These are phyloP conservation scores for Populus hybrid DNA, from an alignment of 441 rosid species.

Conservation along the genomic window DNA sequence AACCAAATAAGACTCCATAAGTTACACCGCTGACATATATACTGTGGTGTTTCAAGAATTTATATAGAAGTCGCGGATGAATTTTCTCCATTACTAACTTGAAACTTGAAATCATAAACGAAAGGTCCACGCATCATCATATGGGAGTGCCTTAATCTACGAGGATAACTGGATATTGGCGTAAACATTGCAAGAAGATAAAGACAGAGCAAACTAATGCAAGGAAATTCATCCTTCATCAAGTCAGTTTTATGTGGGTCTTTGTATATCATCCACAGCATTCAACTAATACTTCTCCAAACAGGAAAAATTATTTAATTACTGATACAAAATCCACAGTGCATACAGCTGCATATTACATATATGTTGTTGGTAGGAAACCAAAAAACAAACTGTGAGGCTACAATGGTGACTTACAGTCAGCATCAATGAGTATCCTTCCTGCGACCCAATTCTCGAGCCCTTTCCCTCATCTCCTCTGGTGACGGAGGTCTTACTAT, in stretches of 20 bases:
- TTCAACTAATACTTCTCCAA: not conserved
- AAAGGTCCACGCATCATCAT: no score
- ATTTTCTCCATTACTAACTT: no score
- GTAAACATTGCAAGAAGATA: not conserved
- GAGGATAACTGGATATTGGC: no score
- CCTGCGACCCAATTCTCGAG: constrained; percentile 72
- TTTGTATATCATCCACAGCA: not conserved
- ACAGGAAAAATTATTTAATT: constrained; percentile 14
- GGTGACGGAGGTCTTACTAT: constrained; percentile 76
- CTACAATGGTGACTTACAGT: constrained; percentile 19
- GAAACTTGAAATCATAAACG: no score
- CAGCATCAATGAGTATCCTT: constrained; percentile 33
- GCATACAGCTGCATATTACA: constrained; percentile 8
- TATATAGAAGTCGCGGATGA: no score
- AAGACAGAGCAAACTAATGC: not conserved
- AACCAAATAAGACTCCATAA: no score
- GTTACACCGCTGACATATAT: no score
- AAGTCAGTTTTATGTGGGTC: not conserved
- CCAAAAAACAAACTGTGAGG: not conserved
- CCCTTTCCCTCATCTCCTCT: constrained; percentile 85
- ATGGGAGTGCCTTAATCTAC: no score
- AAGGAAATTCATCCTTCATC: not conserved
- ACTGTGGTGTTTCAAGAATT: no score
- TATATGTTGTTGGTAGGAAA: not conserved
- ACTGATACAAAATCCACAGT: constrained; percentile 5